These are phyloP conservation scores for Agrocybe chaxingu DNA, from an alignment of 768 basidiomycete species.

Conservation along the genomic window DNA sequence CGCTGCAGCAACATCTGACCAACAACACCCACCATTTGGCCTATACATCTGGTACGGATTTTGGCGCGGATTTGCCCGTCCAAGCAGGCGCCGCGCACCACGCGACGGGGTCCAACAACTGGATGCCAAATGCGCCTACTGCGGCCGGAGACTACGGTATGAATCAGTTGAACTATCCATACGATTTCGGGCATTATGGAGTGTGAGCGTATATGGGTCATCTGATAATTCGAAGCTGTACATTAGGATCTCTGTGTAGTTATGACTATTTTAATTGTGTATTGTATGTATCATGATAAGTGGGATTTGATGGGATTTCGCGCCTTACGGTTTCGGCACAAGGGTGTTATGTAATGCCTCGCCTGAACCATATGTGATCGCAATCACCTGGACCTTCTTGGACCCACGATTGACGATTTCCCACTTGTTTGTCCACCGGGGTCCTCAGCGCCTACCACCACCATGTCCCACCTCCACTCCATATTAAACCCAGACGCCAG, in stretches of 20 bases:
- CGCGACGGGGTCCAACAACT: constrained; percentile 11
- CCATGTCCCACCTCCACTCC: constrained; percentile 56
- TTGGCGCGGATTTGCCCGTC: constrained; percentile 11
- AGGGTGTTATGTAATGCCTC: constrained; percentile 21
- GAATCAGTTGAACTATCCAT: constrained; percentile 23
- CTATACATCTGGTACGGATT: constrained; percentile 15
- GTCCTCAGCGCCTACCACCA: constrained; percentile 23
- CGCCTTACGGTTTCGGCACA: constrained; percentile 16
- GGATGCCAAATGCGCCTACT: constrained; percentile 11
- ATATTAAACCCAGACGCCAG: constrained; percentile 54
- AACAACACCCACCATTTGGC: constrained; percentile 1
- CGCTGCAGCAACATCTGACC: constrained; percentile 7
- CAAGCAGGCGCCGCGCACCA: background rate
- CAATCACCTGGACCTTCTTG: constrained; percentile 28
- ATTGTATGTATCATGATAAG: constrained; percentile 8
- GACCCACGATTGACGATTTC: constrained; percentile 29
- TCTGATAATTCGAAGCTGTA: constrained; percentile 12
- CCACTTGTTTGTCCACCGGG: constrained; percentile 21
- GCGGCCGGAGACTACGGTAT: constrained; percentile 12
- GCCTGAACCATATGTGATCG: constrained; percentile 20
- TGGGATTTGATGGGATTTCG: constrained; percentile 10
- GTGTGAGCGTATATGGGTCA: constrained; percentile 15
- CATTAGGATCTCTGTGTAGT: constrained; percentile 6
- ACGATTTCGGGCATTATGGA: constrained; percentile 28
- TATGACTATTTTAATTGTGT: constrained; percentile 12